A percentile compares a stretch with the other conserved stretches of the same genome.
Conservation (phyloP, 169 alveolate genomes). For the Blepharisma undulans region DNA sequence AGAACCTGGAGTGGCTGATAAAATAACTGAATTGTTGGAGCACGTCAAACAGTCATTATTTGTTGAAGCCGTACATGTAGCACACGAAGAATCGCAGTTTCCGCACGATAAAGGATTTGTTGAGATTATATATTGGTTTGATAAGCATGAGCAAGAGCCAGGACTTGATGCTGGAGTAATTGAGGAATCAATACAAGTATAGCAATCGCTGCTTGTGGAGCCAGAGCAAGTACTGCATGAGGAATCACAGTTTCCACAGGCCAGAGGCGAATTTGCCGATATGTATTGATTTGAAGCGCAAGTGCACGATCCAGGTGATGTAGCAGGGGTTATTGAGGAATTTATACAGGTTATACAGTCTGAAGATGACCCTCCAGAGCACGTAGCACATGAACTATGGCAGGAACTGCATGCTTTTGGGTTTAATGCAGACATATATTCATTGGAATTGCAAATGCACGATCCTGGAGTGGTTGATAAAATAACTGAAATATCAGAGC, state of each 20-base stretch:
- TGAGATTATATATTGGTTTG: background rate
- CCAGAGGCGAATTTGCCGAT: background rate
- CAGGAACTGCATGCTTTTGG: background rate
- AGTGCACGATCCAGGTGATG: background rate
- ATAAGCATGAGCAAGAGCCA: background rate
- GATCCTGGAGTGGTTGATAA: background rate
- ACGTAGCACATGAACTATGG: background rate
- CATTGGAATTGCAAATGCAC: background rate
- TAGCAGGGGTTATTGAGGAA: background rate
- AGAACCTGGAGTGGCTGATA: background rate
- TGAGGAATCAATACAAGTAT: background rate
- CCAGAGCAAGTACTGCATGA: background rate
- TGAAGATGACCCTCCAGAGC: background rate
- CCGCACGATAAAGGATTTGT: background rate
- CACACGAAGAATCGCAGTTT: background rate
- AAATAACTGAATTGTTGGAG: background rate
- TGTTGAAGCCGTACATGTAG: background rate
- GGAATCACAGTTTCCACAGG: background rate
- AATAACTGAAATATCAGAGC: background rate
- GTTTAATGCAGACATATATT: background rate
- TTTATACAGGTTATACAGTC: background rate
- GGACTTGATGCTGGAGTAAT: background rate
- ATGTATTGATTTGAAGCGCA: background rate
- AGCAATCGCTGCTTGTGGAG: background rate
- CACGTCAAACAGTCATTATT: background rate